A percentile compares a stretch with the other conserved stretches of the same genome.
Evolutionary conservation across 208 protist genomes (phyloP).

Genomic region (Endotrypanum monterogeii): DNA sequence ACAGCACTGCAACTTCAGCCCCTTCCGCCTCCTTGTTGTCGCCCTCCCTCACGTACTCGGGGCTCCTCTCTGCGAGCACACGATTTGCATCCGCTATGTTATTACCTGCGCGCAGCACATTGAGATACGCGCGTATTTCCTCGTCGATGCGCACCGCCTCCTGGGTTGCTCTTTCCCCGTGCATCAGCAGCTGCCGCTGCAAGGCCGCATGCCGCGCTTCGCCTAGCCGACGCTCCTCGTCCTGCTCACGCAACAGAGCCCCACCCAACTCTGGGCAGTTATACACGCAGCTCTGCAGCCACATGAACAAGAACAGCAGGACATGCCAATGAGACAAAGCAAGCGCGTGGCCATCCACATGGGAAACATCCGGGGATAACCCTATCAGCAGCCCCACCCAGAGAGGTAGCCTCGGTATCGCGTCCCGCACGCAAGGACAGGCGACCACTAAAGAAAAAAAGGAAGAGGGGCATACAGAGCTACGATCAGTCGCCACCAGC

Average conservation of each 20-base stretch:
- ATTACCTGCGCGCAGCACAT: constrained; percentile 22
- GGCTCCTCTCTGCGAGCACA: background rate
- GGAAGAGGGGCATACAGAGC: constrained; percentile 16
- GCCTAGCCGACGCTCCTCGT: constrained; percentile 17
- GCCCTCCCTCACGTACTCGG: background rate
- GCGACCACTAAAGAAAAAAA: constrained; percentile 15
- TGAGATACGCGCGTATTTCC: constrained; percentile 27
- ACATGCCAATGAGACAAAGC: constrained; percentile 18
- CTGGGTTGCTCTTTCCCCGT: constrained; percentile 11
- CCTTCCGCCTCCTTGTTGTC: background rate
- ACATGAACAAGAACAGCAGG: constrained; percentile 25
- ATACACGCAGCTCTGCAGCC: constrained; percentile 36
- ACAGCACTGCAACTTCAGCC: background rate
- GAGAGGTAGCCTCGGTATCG: constrained; percentile 14
- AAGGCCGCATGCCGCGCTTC: constrained; percentile 22
- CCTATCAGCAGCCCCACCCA: constrained; percentile 32
- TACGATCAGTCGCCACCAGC: constrained; percentile 25
- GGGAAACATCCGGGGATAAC: constrained; percentile 7
- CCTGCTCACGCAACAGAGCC: constrained; percentile 31
- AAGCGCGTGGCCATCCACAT: constrained; percentile 12
- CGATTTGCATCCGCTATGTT: constrained; percentile 1
- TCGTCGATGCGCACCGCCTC: constrained; percentile 20
- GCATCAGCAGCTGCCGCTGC: constrained; percentile 22
- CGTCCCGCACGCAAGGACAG: constrained; percentile 13
- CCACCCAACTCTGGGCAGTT: constrained; percentile 29